Conservation (phyloP, 2,329 filamentous ascomycete species). For the Metarhizium robertsii region DNA sequence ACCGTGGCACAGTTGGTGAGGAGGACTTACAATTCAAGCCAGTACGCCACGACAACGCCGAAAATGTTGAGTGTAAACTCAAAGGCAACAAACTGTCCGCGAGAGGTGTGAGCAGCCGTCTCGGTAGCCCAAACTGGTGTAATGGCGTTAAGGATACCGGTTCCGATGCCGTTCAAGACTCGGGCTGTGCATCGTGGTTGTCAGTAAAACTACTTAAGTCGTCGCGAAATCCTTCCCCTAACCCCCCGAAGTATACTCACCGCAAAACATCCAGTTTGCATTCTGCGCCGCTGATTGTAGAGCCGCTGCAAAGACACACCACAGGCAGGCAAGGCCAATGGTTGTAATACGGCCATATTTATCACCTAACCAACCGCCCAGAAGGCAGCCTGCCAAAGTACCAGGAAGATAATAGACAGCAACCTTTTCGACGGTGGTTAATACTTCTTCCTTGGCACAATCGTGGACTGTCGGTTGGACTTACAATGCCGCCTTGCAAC, state of each 20-base stretch:
- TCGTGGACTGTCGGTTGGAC: not conserved
- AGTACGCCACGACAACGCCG: slow-evolving; percentile 53
- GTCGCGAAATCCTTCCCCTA: slow-evolving; percentile 12
- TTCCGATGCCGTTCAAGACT: slow-evolving; percentile 42
- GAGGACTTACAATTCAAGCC: slow-evolving; percentile 39
- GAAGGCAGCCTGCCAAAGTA: slow-evolving; percentile 38
- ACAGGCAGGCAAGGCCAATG: slow-evolving; percentile 49
- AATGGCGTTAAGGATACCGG: slow-evolving; percentile 40
- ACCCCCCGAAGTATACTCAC: slow-evolving; percentile 30
- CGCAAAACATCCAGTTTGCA: slow-evolving; percentile 60
- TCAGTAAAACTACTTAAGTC: slow-evolving; percentile 45
- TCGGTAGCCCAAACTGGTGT: slow-evolving; percentile 40
- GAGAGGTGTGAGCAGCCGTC: slow-evolving; percentile 37
- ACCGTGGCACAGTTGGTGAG: not conserved
- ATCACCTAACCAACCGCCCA: slow-evolving; percentile 40
- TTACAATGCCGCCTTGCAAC: slow-evolving; percentile 40
- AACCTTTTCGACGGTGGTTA: slow-evolving; percentile 1
- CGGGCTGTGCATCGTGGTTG: slow-evolving; percentile 33
- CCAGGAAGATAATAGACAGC: slow-evolving; percentile 42
- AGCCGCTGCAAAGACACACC: slow-evolving; percentile 50
- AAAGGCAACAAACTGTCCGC: slow-evolving; percentile 60
- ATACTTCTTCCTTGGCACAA: not conserved
- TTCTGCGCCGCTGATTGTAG: slow-evolving; percentile 60
- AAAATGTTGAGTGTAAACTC: slow-evolving; percentile 69
- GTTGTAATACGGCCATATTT: slow-evolving; percentile 43